Conservation (phyloP, 768 basidiomycete genomes). For the Lenzites betulinus region DNA sequence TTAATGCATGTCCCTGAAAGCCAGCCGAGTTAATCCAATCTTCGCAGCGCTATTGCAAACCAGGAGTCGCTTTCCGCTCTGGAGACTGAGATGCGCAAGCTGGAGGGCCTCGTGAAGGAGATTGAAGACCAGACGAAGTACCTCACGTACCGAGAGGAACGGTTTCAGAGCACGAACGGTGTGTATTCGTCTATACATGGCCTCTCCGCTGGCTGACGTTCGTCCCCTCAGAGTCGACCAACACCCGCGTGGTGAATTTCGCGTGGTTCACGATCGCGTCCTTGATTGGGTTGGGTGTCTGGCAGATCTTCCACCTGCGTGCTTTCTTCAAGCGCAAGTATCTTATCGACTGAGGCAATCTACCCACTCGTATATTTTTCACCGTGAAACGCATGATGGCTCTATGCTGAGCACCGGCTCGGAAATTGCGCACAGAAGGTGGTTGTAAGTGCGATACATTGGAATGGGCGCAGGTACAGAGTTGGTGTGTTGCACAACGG, state of each 20-base stretch:
- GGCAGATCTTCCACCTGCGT: conserved; percentile 95
- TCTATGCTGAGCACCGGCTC: no score
- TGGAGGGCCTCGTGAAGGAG: conserved; percentile 94
- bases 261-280: conserved; percentile 85
- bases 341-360: conserved; percentile 64
- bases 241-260: conserved; percentile 88
- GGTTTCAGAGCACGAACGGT: conserved; percentile 90
- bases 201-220: not conserved
- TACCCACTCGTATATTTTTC: not conserved
- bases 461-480: no score
- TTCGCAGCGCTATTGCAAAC: conserved; percentile 89
- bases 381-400: no score
- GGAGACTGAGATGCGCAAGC: conserved; percentile 97
- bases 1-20: not conserved
- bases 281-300: conserved; percentile 78
- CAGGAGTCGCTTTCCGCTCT: conserved; percentile 94
- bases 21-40: conserved; percentile 2
- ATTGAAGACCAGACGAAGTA: conserved; percentile 92
- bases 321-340: conserved; percentile 97
- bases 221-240: conserved; percentile 75
- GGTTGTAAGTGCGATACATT: no score
- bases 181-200: conserved; percentile 33
- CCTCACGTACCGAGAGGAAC: conserved; percentile 86
- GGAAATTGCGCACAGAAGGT: no score
- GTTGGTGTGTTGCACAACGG: no score